These are phyloP conservation scores for Cladosporium sp. DNA, from an alignment of 2,329 filamentous ascomycete genomes.

Conservation along the genomic window DNA sequence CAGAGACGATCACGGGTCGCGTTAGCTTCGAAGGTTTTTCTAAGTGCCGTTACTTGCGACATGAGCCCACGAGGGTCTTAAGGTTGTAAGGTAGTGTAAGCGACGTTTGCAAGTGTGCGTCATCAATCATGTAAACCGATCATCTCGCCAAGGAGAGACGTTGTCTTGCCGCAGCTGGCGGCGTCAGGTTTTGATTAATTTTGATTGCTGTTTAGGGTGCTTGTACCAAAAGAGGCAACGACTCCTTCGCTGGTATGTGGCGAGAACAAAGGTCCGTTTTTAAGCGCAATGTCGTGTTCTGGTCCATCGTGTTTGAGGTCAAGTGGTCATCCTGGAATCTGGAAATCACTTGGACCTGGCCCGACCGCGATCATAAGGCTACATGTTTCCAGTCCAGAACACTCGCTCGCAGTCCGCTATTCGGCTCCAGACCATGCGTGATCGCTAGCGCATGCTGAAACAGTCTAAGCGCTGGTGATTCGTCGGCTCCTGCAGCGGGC, in stretches of 20 bases:
- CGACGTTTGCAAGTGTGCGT: background rate
- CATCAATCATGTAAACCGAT: background rate
- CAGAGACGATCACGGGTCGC: too few species aligned
- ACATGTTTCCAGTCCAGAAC: slow-evolving; percentile 3
- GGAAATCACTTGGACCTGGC: background rate
- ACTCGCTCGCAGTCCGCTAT: background rate
- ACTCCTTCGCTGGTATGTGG: background rate
- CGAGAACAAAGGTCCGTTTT: background rate
- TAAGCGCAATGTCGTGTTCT: background rate
- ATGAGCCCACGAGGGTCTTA: background rate
- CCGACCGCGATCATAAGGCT: background rate
- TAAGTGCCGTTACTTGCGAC: background rate
- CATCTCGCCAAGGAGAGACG: background rate
- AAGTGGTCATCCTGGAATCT: background rate
- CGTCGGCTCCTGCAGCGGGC: slow-evolving; percentile 8
- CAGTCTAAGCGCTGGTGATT: slow-evolving; percentile 11
- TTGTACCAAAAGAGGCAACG: background rate
- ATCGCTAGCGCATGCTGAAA: slow-evolving; percentile 3
- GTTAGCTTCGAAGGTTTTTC: too few species aligned
- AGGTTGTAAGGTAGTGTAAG: background rate
- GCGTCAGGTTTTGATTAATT: slow-evolving; percentile 8
- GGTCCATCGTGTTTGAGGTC: background rate
- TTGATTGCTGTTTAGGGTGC: background rate
- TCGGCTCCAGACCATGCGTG: slow-evolving; percentile 1
- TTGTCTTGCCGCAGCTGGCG: background rate